Evolutionary conservation across 192 early-diverging fungal genomes (phyloP).

Genomic region (Radiomyces spectabilis): DNA sequence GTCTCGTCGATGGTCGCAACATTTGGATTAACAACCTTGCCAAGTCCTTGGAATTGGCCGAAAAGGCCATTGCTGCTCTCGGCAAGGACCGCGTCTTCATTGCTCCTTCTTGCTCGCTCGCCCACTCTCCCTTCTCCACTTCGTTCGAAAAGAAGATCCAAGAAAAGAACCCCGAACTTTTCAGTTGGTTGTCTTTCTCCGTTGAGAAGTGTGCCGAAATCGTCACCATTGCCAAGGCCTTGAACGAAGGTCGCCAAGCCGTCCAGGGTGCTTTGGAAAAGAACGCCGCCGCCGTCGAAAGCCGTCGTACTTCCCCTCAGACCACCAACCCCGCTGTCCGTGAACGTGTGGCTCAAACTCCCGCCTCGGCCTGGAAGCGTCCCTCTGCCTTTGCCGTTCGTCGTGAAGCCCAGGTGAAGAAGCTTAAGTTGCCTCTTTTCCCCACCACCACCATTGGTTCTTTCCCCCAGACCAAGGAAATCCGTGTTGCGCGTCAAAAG

Average conservation of each 20-base stretch:
- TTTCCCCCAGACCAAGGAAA: slow-evolving; percentile 97
- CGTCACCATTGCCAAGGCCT: slow-evolving; percentile 52
- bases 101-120: slow-evolving; percentile 84
- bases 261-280: slow-evolving; percentile 61
- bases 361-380: slow-evolving; percentile 66
- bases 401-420: slow-evolving; percentile 59
- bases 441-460: slow-evolving; percentile 98
- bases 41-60: slow-evolving; percentile 58
- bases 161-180: slow-evolving; percentile 67
- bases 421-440: slow-evolving; percentile 82
- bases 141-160: slow-evolving; percentile 63
- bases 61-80: slow-evolving; percentile 57
- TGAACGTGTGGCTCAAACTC: slow-evolving; percentile 57
- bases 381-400: slow-evolving; percentile 67
- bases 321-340: slow-evolving; percentile 81
- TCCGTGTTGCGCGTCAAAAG: slow-evolving; percentile 86
- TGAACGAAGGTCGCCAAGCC: slow-evolving; percentile 41
- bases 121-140: slow-evolving; percentile 89
- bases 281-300: slow-evolving; percentile 64
- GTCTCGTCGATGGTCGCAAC: slow-evolving; percentile 94
- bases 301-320: slow-evolving; percentile 67
- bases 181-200: slow-evolving; percentile 91
- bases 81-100: slow-evolving; percentile 75
- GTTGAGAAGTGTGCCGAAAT: slow-evolving; percentile 90
- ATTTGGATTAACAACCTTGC: slow-evolving; percentile 92